Conservation (phyloP, 495 filamentous ascomycete species). For the Xylaria nigripes region DNA sequence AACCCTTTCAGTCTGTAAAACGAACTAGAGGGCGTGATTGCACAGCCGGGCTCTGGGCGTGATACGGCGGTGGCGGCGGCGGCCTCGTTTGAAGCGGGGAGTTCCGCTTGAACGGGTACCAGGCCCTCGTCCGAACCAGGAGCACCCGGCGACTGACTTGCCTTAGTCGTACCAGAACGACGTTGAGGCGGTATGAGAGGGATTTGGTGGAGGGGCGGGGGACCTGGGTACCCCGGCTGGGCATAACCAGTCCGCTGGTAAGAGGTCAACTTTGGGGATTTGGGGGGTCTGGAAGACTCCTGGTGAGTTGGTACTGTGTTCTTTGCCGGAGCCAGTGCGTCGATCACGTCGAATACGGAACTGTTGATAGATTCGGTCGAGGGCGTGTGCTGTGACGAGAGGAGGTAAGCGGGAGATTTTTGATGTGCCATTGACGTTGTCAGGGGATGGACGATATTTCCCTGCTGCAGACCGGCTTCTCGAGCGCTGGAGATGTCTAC, state of each 20-base stretch:
- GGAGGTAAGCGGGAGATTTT: conserved; percentile 11
- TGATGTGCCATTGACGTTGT: conserved; percentile 20
- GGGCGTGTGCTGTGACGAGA: conserved; percentile 15
- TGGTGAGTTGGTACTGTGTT: not conserved
- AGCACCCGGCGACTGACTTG: not conserved
- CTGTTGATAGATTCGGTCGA: conserved; percentile 29
- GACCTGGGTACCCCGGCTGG: conserved; percentile 18
- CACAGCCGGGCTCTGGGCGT: conserved; percentile 23
- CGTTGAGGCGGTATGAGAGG: conserved; percentile 11
- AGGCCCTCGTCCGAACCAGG: conserved; percentile 23
- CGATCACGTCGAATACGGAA: conserved; percentile 26
- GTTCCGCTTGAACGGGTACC: conserved; percentile 28
- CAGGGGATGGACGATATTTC: conserved; percentile 14
- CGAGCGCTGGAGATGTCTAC: conserved; percentile 10
- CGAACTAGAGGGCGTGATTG: conserved; percentile 28
- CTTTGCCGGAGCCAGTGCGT: conserved; percentile 16
- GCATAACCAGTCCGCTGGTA: conserved; percentile 10
- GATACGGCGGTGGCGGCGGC: conserved; percentile 7
- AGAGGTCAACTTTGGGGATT: not conserved
- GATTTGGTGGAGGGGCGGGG: conserved; percentile 19
- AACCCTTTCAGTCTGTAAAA: conserved; percentile 36
- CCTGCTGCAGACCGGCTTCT: conserved; percentile 6
- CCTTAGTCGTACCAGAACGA: conserved; percentile 14
- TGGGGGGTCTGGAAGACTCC: not conserved
- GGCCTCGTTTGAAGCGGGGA: conserved; percentile 9